phyloP scores from a whole-genome alignment of 805 yeast genomes.

The Lachancea sp. region DNA sequence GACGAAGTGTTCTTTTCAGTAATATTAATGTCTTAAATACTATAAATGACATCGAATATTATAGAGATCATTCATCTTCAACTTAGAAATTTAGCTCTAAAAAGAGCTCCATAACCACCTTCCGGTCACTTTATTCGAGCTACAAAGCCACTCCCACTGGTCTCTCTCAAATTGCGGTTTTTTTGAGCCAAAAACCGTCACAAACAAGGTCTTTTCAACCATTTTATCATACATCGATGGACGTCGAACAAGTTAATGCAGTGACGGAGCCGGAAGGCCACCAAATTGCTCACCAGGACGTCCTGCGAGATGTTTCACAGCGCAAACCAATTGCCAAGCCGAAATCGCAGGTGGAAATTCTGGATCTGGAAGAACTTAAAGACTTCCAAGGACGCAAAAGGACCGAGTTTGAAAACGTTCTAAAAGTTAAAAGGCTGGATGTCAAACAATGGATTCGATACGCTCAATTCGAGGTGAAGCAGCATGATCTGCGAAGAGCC shows the following conservation, averaged over 20 bases:
- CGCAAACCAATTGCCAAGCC: slow-evolving; percentile 34
- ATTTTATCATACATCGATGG: neutral
- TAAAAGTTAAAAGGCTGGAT: slow-evolving; percentile 76
- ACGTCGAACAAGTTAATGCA: neutral
- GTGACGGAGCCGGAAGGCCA: slow-evolving; percentile 33
- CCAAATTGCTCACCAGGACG: slow-evolving; percentile 61
- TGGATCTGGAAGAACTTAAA: slow-evolving; percentile 73
- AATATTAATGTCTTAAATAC: too few species aligned
- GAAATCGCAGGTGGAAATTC: slow-evolving; percentile 38
- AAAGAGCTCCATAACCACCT: too few species aligned
- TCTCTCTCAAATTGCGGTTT: too few species aligned
- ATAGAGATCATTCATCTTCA: too few species aligned
- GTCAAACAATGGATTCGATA: slow-evolving; percentile 87
- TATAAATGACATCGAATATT: too few species aligned
- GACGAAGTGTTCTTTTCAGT: too few species aligned
- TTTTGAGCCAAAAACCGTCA: too few species aligned
- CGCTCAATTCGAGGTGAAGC: slow-evolving; percentile 80
- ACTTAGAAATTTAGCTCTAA: too few species aligned
- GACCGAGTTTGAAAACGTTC: slow-evolving; percentile 77
- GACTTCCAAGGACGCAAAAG: slow-evolving; percentile 74
- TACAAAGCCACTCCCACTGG: too few species aligned
- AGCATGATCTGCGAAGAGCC: slow-evolving; percentile 71
- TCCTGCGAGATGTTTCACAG: slow-evolving; percentile 56
- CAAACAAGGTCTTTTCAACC: neutral
- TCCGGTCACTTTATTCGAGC: too few species aligned